These are phyloP conservation scores for Mortierella claussenii DNA, from an alignment of 192 early-diverging fungal species.

Conservation along the genomic window DNA sequence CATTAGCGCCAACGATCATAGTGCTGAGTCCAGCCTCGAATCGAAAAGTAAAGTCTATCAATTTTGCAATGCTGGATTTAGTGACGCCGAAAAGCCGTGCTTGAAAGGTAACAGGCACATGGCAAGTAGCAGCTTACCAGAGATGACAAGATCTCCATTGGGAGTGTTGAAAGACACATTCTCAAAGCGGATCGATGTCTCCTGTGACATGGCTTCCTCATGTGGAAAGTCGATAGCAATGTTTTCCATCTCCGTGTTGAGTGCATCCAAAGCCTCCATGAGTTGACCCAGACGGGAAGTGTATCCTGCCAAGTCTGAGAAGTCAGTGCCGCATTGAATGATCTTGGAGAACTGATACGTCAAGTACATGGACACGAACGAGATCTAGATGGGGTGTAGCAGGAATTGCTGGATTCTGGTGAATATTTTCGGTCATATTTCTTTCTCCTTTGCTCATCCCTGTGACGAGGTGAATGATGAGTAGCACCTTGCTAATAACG, in stretches of 20 bases:
- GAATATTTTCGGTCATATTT: not conserved
- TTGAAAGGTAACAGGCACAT: not conserved
- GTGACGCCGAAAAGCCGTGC: not conserved
- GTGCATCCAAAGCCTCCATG: constrained; percentile 72
- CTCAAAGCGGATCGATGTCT: constrained; percentile 38
- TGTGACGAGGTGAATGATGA: too few species aligned
- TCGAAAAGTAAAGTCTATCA: constrained; percentile 54
- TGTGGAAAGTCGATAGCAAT: constrained; percentile 60
- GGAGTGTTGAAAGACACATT: constrained; percentile 41
- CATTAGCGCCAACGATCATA: constrained; percentile 81
- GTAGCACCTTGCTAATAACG: constrained; percentile 80
- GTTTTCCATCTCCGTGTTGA: constrained; percentile 61
- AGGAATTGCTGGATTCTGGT: not conserved
- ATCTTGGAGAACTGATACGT: constrained; percentile 80
- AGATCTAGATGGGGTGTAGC: constrained; percentile 52
- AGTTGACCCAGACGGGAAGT: constrained; percentile 84
- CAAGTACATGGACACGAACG: constrained; percentile 89
- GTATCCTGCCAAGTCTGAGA: constrained; percentile 86
- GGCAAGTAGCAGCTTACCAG: constrained; percentile 19
- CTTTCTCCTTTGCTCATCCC: too few species aligned
- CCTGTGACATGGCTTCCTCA: constrained; percentile 39
- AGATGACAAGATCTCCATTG: constrained; percentile 16
- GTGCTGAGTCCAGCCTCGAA: constrained; percentile 68
- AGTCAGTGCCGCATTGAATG: constrained; percentile 72
- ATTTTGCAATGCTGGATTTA: not conserved